These are phyloP conservation scores for Pestalotiopsis sp. DNA, from an alignment of 2,329 filamentous ascomycete genomes.

Conservation along the genomic window DNA sequence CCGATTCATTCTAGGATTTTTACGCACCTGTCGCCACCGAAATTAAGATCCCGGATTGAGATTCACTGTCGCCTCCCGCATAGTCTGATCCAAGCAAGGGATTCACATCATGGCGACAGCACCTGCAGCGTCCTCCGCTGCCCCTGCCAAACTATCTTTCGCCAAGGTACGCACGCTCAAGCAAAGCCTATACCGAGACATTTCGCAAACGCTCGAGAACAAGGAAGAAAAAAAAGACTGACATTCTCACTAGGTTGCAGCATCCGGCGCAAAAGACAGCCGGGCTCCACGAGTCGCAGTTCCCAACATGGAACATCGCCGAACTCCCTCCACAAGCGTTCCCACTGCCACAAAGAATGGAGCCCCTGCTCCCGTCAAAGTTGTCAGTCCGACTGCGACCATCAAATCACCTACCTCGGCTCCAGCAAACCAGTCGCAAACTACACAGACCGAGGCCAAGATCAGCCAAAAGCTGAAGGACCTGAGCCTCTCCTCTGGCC, in stretches of 20 bases:
- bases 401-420: conserved; percentile 20
- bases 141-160: conserved; percentile 35
- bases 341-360: conserved; percentile 22
- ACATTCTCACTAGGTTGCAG: conserved; percentile 29
- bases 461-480: conserved; percentile 24
- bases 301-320: conserved; percentile 30
- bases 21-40: conserved; percentile 7
- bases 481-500: conserved; percentile 22
- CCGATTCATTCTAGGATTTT: background rate
- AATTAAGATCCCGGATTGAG: background rate
- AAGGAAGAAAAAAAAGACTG: background rate
- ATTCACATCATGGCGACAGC: conserved; percentile 28
- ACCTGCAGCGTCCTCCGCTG: conserved; percentile 26
- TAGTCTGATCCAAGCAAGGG: background rate
- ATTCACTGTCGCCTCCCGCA: background rate
- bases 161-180: conserved; percentile 30
- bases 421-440: conserved; percentile 11
- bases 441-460: conserved; percentile 21
- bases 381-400: conserved; percentile 19
- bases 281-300: conserved; percentile 33
- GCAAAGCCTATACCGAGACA: background rate
- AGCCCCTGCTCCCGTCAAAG: conserved; percentile 20
- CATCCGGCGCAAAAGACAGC: conserved; percentile 33
- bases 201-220: background rate
- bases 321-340: conserved; percentile 22